phyloP scores from a whole-genome alignment of 2,329 filamentous ascomycete species.

The Aspergillus glaucus region DNA sequence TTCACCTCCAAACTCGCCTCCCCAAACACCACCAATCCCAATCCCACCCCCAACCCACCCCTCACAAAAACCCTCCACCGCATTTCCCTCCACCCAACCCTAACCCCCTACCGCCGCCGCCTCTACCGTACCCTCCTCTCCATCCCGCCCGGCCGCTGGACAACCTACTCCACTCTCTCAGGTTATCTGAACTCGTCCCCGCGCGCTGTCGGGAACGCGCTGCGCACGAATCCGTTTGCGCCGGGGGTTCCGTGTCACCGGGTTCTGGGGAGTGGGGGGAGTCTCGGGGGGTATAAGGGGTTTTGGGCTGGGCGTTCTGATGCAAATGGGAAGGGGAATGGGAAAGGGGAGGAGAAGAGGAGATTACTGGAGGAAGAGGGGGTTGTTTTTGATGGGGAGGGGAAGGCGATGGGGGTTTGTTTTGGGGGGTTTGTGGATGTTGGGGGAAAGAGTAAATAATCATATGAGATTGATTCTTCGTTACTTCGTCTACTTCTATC shows the following conservation, averaged over 20 bases:
- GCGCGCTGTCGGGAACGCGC: slow-evolving; percentile 69
- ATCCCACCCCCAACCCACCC: background rate
- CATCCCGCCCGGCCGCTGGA: slow-evolving; percentile 68
- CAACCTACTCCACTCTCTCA: slow-evolving; percentile 70
- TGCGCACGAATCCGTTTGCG: slow-evolving; percentile 74
- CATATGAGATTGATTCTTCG: no score
- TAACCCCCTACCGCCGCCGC: slow-evolving; percentile 45
- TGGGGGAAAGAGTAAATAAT: background rate
- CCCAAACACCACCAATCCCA: slow-evolving; percentile 1
- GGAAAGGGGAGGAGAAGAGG: slow-evolving; percentile 33
- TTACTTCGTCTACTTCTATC: no score
- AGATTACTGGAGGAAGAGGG: slow-evolving; percentile 28
- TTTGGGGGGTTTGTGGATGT: slow-evolving; percentile 26
- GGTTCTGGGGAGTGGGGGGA: slow-evolving; percentile 66
- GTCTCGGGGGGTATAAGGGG: slow-evolving; percentile 48
- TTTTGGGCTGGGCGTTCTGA: slow-evolving; percentile 40
- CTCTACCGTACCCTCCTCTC: slow-evolving; percentile 69
- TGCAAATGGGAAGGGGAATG: slow-evolving; percentile 29
- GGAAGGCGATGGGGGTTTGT: slow-evolving; percentile 23
- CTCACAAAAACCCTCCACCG: slow-evolving; percentile 29
- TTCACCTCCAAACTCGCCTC: background rate
- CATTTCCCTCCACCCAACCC: slow-evolving; percentile 39
- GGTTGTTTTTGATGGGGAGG: slow-evolving; percentile 25
- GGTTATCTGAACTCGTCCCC: slow-evolving; percentile 63
- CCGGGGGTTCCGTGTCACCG: slow-evolving; percentile 77